These are phyloP conservation scores for Penicillium sp. DNA, from an alignment of 2,329 filamentous ascomycete species.

Conservation along the genomic window DNA sequence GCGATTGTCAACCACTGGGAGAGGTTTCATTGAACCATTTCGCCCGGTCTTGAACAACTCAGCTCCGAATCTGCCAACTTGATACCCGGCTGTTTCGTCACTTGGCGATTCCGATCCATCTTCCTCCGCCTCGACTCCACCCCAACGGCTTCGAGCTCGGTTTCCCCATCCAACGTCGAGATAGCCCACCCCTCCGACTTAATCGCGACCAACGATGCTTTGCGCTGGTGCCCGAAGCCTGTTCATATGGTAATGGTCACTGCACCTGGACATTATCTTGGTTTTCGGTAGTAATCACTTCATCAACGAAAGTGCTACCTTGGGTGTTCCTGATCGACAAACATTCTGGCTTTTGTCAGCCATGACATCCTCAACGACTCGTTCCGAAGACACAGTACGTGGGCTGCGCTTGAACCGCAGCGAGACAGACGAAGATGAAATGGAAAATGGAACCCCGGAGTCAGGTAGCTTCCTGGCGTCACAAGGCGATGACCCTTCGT, in stretches of 20 bases:
- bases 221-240: conserved; percentile 2
- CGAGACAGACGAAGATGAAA: conserved; percentile 36
- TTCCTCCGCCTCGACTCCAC: background rate
- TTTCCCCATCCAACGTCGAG: background rate
- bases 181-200: conserved; percentile 5
- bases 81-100: background rate
- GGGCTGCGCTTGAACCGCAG: conserved; percentile 32
- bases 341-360: background rate
- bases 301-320: background rate
- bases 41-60: conserved; percentile 1
- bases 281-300: background rate
- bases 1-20: background rate
- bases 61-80: conserved; percentile 2
- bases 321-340: conserved; percentile 2
- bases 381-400: conserved; percentile 39
- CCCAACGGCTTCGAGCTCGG: background rate
- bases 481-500: conserved; percentile 27
- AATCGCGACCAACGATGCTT: conserved; percentile 16
- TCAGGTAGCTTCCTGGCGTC: conserved; percentile 22
- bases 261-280: background rate
- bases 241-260: conserved; percentile 11
- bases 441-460: conserved; percentile 27
- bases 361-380: conserved; percentile 38
- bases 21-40: conserved; percentile 12
- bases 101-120: background rate